Evolutionary conservation across 108 stramenopile species (phyloP), one percentile per base, ranked within the genome.

Genomic region (Nannochloropsis oceanica): DNA sequence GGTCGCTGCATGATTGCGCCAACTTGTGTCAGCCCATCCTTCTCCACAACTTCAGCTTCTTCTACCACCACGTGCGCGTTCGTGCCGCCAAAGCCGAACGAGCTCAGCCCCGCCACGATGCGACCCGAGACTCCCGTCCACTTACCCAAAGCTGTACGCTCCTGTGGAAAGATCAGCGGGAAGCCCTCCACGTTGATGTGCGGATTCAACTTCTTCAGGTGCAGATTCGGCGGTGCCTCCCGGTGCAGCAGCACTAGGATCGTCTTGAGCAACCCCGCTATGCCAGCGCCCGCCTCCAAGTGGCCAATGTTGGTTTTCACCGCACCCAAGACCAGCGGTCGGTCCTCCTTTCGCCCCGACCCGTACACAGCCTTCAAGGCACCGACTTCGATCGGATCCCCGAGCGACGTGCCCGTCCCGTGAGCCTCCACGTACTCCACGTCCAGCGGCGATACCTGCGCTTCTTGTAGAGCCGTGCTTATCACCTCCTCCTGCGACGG

Each of bases 221-320:
- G 89, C 42, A 91, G 79, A 44, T 89, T 91, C 11, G 89, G 87
- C 9, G 89, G 90, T 10, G 88, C 89, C 27, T 34, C 26, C 2
- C 85, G 43, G 26, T 91, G 87, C 25, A 80, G 85, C 79, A 91
- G 84, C 27, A 85, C 86, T 24, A 91, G 44, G 42, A 91, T 79
- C 25, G 44, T 34, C 88, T 91, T 91, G 43, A 91, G 85, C 27
- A 89, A 84, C 20, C 90, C 90, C 0, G 90, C 90, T 82, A 90
- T 85, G 25, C 90, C 90, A 9, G 90, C 90, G 24, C 87, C 90
- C 12, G 89, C 90, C 85, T 91, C 90, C 81, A 91, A 88, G n/a
- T 91, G 90, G 13, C 91, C 91, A 42, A 91, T 91, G 90, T 91
- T 91, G 25, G 42, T 87, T 83, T 91, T 91, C 25, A 91, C 90